Evolutionary conservation across 139 green algal genomes (phyloP).

Genomic region (Micractinium conductrix): DNA sequence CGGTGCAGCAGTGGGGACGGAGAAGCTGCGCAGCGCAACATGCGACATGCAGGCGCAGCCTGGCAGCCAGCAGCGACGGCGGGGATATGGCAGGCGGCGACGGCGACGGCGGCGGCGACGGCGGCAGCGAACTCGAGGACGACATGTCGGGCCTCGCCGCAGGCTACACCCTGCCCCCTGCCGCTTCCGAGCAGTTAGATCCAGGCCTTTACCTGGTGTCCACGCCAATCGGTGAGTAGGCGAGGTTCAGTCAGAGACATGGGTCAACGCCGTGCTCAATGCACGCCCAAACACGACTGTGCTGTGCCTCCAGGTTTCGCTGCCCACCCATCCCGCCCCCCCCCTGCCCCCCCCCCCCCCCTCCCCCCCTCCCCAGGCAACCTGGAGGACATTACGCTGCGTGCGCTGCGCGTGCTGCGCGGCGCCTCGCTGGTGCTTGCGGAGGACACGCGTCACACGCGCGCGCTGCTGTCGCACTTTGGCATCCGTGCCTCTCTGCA

Average conservation of each 20-base stretch:
- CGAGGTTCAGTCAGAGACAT: too few species aligned
- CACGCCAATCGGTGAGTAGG: slow-evolving; percentile 93
- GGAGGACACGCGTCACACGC: slow-evolving; percentile 91
- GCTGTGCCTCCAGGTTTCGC: too few species aligned
- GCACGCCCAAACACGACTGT: too few species aligned
- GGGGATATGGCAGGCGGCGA: neutral
- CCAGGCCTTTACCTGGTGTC: slow-evolving; percentile 64
- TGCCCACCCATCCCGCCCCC: too few species aligned
- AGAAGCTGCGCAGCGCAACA: neutral
- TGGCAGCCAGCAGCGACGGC: neutral
- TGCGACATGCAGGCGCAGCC: neutral
- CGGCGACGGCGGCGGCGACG: neutral
- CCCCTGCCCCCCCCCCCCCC: too few species aligned
- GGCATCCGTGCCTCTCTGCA: slow-evolving; percentile 50
- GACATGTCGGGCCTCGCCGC: too few species aligned
- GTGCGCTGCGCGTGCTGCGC: slow-evolving; percentile 73
- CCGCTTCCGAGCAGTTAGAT: neutral
- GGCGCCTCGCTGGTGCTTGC: slow-evolving; percentile 71
- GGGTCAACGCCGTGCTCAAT: too few species aligned
- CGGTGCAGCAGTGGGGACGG: too few species aligned
- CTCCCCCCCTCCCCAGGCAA: too few species aligned
- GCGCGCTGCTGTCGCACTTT: slow-evolving; percentile 75
- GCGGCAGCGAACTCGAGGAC: neutral
- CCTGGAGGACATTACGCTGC: slow-evolving; percentile 88
- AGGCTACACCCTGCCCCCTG: neutral